A percentile compares a stretch with the other conserved stretches of the same genome.
Conservation (phyloP, 306 rosid species). For the Pachyrhizus erosus region DNA sequence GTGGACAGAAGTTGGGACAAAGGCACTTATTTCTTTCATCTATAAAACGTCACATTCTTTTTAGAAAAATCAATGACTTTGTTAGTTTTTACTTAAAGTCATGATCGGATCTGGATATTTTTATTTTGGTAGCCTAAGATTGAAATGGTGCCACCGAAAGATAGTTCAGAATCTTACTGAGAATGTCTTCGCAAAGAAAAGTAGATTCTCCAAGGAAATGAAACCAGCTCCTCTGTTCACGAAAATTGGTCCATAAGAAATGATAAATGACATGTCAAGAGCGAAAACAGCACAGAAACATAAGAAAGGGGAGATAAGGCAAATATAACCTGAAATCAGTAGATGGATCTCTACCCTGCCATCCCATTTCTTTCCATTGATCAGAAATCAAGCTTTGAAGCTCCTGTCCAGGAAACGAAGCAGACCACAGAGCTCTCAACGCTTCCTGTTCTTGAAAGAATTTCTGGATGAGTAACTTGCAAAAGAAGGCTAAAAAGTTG, state of each 20-base stretch:
- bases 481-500: slow-evolving; percentile 16
- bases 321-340: slow-evolving; percentile 86
- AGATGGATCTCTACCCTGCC: slow-evolving; percentile 97
- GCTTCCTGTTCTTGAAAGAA: slow-evolving; percentile 69
- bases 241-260: slow-evolving; percentile 30
- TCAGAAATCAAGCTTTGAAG: slow-evolving; percentile 86
- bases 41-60: background rate
- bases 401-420: slow-evolving; percentile 76
- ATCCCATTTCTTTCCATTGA: slow-evolving; percentile 98
- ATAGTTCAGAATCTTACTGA: slow-evolving; percentile 57
- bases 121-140: background rate
- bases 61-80: background rate
- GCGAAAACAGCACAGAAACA: background rate
- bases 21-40: background rate
- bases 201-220: slow-evolving; percentile 91
- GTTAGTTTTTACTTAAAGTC: background rate
- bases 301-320: slow-evolving; percentile 10
- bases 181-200: slow-evolving; percentile 85
- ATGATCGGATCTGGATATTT: background rate
- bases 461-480: slow-evolving; percentile 33
- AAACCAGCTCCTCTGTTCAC: slow-evolving; percentile 87
- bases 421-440: slow-evolving; percentile 82
- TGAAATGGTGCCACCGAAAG: background rate
- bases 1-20: background rate
- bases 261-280: slow-evolving; percentile 19